Evolutionary conservation across 805 yeast genomes (phyloP).

Genomic region (Myxozyma vanderwaltii): DNA sequence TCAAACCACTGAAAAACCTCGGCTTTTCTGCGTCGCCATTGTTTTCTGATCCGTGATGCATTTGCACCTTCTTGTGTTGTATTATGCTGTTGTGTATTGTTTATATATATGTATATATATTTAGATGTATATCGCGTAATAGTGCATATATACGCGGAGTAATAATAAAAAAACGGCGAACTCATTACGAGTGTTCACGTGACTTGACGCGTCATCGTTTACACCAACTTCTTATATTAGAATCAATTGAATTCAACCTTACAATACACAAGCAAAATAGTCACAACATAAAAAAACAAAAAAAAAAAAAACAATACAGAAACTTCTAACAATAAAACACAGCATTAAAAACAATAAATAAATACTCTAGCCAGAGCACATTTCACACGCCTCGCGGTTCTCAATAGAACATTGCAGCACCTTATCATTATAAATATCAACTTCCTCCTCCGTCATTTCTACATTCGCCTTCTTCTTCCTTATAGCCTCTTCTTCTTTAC

Average conservation of each 20-base stretch:
- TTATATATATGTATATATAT: too few relatives aligned
- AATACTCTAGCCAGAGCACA: constrained; percentile 85
- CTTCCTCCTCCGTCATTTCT: constrained; percentile 52
- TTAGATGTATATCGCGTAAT: too few relatives aligned
- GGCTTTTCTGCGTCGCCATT: too few relatives aligned
- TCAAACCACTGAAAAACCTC: not conserved
- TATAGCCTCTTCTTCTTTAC: constrained; percentile 9
- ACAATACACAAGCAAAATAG: not conserved
- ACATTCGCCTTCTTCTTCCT: constrained; percentile 27
- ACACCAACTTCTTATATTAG: not conserved
- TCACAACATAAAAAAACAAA: not conserved
- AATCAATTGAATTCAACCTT: too few relatives aligned
- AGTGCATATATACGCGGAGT: too few relatives aligned
- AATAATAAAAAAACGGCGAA: too few relatives aligned
- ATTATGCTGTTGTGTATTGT: not conserved
- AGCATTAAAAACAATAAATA: not conserved
- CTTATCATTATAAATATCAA: constrained; percentile 85
- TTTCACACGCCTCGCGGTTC: constrained; percentile 96
- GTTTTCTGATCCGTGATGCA: not conserved
- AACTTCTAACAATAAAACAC: not conserved
- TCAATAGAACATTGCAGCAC: constrained; percentile 96
- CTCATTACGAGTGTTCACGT: not conserved
- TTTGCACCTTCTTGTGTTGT: not conserved
- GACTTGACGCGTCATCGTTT: not conserved
- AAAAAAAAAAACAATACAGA: not conserved